Conservation (phyloP, 768 basidiomycete genomes). For the Dioszegia hungarica region DNA sequence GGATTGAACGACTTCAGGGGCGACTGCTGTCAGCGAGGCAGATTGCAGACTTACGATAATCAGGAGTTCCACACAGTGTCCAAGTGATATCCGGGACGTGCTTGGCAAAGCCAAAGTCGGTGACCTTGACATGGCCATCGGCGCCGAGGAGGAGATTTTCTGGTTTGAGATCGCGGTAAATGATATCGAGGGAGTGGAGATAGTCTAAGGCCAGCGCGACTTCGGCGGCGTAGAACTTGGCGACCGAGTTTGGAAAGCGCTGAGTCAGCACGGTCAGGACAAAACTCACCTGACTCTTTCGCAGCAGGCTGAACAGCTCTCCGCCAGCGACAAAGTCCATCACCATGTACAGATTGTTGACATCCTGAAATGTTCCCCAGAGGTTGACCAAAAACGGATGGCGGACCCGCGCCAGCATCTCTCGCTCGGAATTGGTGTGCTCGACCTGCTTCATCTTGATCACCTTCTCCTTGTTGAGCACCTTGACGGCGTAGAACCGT, state of each 20-base stretch:
- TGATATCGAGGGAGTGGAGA: conserved; percentile 50
- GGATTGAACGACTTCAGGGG: conserved; percentile 50
- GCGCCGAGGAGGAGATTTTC: conserved; percentile 80
- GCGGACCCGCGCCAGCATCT: conserved; percentile 50
- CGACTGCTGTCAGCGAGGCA: conserved; percentile 28
- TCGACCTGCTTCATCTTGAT: conserved; percentile 57
- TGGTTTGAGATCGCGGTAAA: conserved; percentile 51
- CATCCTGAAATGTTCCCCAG: conserved; percentile 65
- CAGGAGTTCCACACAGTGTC: conserved; percentile 51
- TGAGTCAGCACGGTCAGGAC: conserved; percentile 8
- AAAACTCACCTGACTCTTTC: conserved; percentile 73
- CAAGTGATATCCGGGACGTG: conserved; percentile 47
- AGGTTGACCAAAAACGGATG: conserved; percentile 77
- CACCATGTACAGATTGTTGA: conserved; percentile 51
- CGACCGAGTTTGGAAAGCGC: conserved; percentile 51
- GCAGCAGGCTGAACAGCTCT: conserved; percentile 70
- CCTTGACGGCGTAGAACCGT: conserved; percentile 95
- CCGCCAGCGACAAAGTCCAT: conserved; percentile 52
- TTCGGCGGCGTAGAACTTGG: conserved; percentile 51
- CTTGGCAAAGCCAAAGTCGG: conserved; percentile 79
- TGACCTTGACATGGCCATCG: conserved; percentile 96
- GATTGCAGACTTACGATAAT: conserved; percentile 44
- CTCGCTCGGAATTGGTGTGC: conserved; percentile 50
- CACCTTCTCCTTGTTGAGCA: conserved; percentile 86
- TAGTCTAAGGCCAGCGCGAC: conserved; percentile 51